Conservation (phyloP, 345 rosid genomes). For the Eucalyptus polyanthemos region DNA sequence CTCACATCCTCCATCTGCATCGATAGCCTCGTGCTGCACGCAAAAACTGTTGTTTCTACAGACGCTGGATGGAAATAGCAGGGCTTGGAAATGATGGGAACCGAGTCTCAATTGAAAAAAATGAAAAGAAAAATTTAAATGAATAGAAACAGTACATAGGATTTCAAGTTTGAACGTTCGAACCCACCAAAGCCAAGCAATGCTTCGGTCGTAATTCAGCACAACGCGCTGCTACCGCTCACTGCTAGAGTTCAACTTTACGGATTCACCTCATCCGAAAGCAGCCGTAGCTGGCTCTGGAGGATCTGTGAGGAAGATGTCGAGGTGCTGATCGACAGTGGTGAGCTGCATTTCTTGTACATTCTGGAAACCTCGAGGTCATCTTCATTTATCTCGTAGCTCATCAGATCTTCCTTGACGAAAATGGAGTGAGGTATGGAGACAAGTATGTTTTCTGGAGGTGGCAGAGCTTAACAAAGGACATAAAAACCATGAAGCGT, state of each 20-base stretch:
- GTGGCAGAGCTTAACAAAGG: not conserved
- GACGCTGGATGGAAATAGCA: too few relatives aligned
- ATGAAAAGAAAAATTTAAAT: too few relatives aligned
- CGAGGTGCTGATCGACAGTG: conserved; percentile 7
- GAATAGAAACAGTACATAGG: not conserved
- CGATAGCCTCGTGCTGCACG: too few relatives aligned
- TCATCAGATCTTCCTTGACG: not conserved
- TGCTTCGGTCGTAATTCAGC: not conserved
- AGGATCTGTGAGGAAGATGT: conserved; percentile 6
- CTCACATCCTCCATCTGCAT: not conserved
- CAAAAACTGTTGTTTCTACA: too few relatives aligned
- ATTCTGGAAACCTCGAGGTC: conserved; percentile 10
- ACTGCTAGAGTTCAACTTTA: not conserved
- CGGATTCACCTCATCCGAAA: not conserved
- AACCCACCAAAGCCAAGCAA: not conserved
- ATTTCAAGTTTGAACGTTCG: not conserved
- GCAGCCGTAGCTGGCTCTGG: conserved; percentile 2
- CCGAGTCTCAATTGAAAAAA: not conserved
- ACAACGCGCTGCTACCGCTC: not conserved
- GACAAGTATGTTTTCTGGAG: conserved; percentile 6
- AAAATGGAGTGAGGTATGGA: not conserved
- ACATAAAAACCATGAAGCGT: not conserved
- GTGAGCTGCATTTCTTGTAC: conserved; percentile 2
- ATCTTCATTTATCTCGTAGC: not conserved
- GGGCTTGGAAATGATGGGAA: not conserved